Conservation (phyloP, 805 yeast genomes). For the Hanseniaspora osmophila region DNA sequence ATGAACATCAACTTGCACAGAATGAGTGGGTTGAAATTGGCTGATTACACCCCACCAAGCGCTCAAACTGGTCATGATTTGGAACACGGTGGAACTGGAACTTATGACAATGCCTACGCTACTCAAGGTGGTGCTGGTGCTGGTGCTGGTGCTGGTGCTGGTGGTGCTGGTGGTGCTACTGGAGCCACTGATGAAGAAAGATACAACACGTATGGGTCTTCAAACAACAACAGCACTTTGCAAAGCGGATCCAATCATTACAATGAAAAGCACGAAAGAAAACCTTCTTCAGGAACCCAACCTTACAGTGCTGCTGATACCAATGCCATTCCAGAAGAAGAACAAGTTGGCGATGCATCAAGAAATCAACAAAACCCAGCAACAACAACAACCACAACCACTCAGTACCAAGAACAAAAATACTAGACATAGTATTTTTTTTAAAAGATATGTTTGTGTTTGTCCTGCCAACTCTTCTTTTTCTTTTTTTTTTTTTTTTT, state of each 20-base stretch:
- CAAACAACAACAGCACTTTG: not conserved
- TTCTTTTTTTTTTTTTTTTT: too few relatives aligned
- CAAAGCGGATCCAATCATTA: not conserved
- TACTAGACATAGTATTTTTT: too few relatives aligned
- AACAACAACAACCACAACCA: not conserved
- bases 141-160: not conserved
- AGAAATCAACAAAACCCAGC: not conserved
- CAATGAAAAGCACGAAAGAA: not conserved
- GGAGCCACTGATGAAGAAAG: not conserved
- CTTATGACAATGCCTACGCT: too few relatives aligned
- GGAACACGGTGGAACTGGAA: too few relatives aligned
- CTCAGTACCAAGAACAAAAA: not conserved
- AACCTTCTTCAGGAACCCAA: not conserved
- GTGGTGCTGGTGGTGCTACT: not conserved
- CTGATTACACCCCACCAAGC: not conserved
- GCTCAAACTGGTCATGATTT: too few relatives aligned
- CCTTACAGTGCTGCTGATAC: not conserved
- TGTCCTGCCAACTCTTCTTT: too few relatives aligned
- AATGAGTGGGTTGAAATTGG: conserved; percentile 13
- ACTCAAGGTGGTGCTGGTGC: not conserved
- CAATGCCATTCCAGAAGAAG: not conserved
- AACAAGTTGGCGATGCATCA: not conserved
- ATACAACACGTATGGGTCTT: not conserved
- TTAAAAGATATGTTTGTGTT: too few relatives aligned
- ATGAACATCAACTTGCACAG: conserved; percentile 12